These are phyloP conservation scores for Rhodotorula sp. DNA, from an alignment of 1,284 basidiomycete species.

Conservation along the genomic window DNA sequence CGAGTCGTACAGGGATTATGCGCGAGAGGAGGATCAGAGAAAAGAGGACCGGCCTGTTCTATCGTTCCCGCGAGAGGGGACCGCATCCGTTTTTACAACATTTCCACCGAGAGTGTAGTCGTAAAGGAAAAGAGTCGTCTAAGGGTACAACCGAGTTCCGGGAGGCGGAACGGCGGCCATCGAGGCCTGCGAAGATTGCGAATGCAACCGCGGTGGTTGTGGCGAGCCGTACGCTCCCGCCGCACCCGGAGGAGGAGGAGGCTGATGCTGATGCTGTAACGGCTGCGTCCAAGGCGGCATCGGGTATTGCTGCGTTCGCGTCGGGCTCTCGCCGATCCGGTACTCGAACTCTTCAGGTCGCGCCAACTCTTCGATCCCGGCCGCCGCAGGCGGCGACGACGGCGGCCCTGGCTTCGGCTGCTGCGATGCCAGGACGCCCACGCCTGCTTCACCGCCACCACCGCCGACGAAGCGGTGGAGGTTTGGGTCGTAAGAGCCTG, in stretches of 20 bases:
- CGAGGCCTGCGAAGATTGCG: conserved; percentile 1
- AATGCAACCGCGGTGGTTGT: background rate
- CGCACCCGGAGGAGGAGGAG: background rate
- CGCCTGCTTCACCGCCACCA: too few species aligned
- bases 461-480: background rate
- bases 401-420: background rate
- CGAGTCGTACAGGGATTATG: too few species aligned
- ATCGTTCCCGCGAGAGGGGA: too few species aligned
- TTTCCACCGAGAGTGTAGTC: background rate
- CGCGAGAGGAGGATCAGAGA: too few species aligned
- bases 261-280: background rate
- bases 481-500: conserved; percentile 2
- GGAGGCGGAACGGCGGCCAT: background rate
- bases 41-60: too few species aligned
- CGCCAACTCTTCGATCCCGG: conserved; percentile 20
- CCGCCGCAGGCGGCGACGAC: background rate
- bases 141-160: background rate
- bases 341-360: conserved; percentile 27
- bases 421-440: background rate
- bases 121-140: background rate
- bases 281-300: background rate
- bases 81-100: too few species aligned
- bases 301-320: background rate
- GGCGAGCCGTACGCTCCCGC: background rate
- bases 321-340: conserved; percentile 7